phyloP scores from a whole-genome alignment of 768 basidiomycete species.

The Hygrocybe coccinea region DNA sequence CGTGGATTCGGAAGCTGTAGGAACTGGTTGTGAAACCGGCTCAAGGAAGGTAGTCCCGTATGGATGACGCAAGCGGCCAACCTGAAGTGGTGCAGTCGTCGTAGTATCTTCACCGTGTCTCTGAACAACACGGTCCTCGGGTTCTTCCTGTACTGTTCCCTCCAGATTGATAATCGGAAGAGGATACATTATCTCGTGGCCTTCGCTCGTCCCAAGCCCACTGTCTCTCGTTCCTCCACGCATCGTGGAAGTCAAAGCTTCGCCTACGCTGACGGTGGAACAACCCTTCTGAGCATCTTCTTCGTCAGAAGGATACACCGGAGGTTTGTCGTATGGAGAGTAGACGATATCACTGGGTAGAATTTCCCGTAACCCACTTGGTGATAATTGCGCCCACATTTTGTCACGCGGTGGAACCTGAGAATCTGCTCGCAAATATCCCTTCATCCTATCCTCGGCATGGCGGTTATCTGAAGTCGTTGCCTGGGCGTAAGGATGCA shows the following conservation, averaged over 20 bases:
- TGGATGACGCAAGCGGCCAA: not conserved
- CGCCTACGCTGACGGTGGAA: conserved; percentile 41
- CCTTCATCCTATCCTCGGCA: conserved; percentile 29
- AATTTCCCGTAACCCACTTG: conserved; percentile 1
- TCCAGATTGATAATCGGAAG: not conserved
- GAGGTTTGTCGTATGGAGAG: conserved; percentile 34
- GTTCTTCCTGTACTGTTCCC: not conserved
- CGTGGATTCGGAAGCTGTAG: conserved; percentile 2
- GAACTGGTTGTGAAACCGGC: conserved; percentile 1
- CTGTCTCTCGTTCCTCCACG: conserved; percentile 34
- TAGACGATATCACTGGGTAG: conserved; percentile 43
- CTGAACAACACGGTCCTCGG: not conserved
- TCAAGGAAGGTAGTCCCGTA: not conserved
- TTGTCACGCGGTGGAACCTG: conserved; percentile 39
- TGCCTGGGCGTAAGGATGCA: conserved; percentile 44
- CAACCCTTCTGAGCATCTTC: not conserved
- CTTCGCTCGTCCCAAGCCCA: conserved; percentile 46
- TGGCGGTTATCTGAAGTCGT: conserved; percentile 34
- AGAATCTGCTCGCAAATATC: conserved; percentile 33
- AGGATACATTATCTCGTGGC: conserved; percentile 29
- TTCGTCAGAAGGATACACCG: not conserved
- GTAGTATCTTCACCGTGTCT: not conserved
- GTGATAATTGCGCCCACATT: conserved; percentile 49
- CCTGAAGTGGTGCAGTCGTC: not conserved
- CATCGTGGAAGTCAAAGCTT: conserved; percentile 44